Conservation (phyloP, 2,329 filamentous ascomycete genomes). For the Didymella keratinophila region DNA sequence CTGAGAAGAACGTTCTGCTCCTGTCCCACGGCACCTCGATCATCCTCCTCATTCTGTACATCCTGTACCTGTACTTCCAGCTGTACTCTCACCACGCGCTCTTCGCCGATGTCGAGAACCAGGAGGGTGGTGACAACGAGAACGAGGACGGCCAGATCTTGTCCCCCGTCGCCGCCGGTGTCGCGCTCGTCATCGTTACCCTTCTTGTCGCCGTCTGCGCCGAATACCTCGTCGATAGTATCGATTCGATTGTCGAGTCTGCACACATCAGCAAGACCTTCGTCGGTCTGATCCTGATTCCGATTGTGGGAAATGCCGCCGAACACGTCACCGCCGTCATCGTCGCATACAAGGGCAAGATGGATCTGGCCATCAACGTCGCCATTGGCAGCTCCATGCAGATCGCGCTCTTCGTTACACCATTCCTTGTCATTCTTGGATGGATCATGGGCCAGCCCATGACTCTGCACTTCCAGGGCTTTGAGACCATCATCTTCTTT, state of each 20-base stretch:
- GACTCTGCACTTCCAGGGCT: conserved; percentile 83
- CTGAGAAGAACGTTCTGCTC: conserved; percentile 57
- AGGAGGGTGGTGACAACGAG: conserved; percentile 43
- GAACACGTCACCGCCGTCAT: conserved; percentile 64
- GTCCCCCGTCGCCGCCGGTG: conserved; percentile 54
- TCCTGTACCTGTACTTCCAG: conserved; percentile 64
- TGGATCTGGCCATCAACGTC: conserved; percentile 65
- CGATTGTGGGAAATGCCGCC: conserved; percentile 65
- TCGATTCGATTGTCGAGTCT: conserved; percentile 62
- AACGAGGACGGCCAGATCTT: conserved; percentile 52
- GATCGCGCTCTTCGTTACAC: conserved; percentile 66
- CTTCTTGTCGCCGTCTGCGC: conserved; percentile 60
- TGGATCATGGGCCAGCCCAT: conserved; percentile 63
- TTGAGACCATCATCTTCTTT: conserved; percentile 88
- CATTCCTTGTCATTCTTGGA: conserved; percentile 64
- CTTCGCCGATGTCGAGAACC: conserved; percentile 54
- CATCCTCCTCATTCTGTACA: conserved; percentile 62
- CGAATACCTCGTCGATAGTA: conserved; percentile 63
- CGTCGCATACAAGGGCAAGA: conserved; percentile 65
- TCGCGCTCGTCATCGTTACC: conserved; percentile 59
- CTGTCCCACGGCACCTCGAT: conserved; percentile 63
- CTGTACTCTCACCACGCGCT: conserved; percentile 59
- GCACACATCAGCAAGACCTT: conserved; percentile 64
- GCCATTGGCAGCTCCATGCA: conserved; percentile 64
- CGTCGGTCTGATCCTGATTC: conserved; percentile 64